Evolutionary conservation across 2,329 filamentous ascomycete species (phyloP), one percentile per base, ranked within the genome.

Genomic region (Pseudogymnoascus sp.): DNA sequence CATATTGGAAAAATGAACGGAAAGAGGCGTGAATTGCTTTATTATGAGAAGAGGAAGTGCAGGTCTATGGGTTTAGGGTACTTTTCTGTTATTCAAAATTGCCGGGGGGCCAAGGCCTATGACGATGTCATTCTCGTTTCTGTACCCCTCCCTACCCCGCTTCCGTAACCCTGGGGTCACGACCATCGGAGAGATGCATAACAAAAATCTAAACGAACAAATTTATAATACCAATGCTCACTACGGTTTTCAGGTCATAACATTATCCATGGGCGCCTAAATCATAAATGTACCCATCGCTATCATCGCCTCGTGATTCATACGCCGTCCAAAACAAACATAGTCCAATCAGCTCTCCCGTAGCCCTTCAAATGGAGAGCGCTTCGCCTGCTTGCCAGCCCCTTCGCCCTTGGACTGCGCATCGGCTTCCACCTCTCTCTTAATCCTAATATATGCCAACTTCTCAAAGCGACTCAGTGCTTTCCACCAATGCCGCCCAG

Each of bases 401-500:
- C 43, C 41, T 15, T 33, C 39, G 5, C 39, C 22, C 43, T 61
- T 43, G n/a, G 35, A 11, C 5, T 61, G 57, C n/a, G 39, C 41
- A 67, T 85, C 82, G 1, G 75, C 74, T 58, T 86, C 83, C 6
- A 76, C 74, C 67, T 86, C 91, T 63, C 87, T 82, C 72, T 88
- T 86, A 57, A 95, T 85, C 57, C 93, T 82, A 66, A 88, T 86
- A 69, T 88, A 96, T 2, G 89, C 93, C 65, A 96, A 75, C 75
- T 93, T 95, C 67, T 92, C 88, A 71, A 97, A 99, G 47, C 90
- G 81, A 62, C 91, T 94, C 57, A 99, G 77, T 30, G 85, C 84
- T 66, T 82, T 85, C 90, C 93, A 99, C 81, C 94, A 97, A 75
- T 97, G 91, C 69, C 91, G 83, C 1, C 94, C 94, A 8, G 91